Evolutionary conservation across 164 flowering plant genomes (phyloP), one percentile per base, ranked within the genome.

Genomic region (Vitis rupestris): DNA sequence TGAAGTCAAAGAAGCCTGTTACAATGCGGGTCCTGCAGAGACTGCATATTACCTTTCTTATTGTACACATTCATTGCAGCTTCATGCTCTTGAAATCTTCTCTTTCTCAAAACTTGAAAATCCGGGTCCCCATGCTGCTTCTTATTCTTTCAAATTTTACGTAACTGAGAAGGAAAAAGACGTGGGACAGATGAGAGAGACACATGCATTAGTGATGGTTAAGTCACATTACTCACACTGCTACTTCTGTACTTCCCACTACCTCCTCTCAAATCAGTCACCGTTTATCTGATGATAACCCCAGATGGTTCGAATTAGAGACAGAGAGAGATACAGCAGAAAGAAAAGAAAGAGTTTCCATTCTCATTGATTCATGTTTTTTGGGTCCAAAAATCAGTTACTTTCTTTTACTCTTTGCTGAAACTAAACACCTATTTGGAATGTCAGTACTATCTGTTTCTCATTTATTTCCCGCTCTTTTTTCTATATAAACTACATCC

Each of bases 151-250:
- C 60, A 7, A 61, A 56, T 14, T 63, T 82, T 70, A 72, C 85
- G 81, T 82, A 59, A 70, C 63, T 75, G 17, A 78, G 78, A 65
- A 57, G 85, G 74, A 69, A 82, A 79, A 77, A 82, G 82, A 79
- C 75, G 68, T 61, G 74, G 19, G 57, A 66, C 56, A 62, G 66
- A 23, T 13, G 51, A 19, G 19, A 51, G 66, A 70, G 60, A 49
- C 30, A 12, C 58, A 9, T 59, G 44, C 44, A 37, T 9, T 47
- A 3, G 14, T 44, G 53, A 49, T 66, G 72, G 70, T 56, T 63
- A 63, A 70, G 82, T 75, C 70, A 66, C 76, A 66, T 76, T 61
- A 63, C 72, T 62, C 15, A 3, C 73, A 27, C 64, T 69, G 56
- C 66, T 31, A 16, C 63, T 52, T 10, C 73, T 71, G 71, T 68